These are phyloP conservation scores for Tremella fuciformis DNA, from an alignment of 768 basidiomycete genomes.

Conservation along the genomic window DNA sequence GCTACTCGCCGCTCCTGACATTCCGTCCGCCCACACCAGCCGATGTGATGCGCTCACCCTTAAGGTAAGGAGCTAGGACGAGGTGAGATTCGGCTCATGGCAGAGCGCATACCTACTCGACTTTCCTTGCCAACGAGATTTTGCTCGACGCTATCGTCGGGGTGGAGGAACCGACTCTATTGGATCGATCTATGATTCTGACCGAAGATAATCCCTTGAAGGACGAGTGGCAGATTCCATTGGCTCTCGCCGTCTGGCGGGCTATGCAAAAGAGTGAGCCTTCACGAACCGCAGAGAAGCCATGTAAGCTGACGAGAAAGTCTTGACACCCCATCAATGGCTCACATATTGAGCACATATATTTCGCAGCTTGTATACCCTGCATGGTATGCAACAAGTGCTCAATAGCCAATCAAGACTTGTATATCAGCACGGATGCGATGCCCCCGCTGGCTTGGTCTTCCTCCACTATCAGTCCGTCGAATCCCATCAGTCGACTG, in stretches of 20 bases:
- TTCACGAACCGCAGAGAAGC: not conserved
- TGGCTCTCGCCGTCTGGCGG: slow-evolving; percentile 72
- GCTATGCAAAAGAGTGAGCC: slow-evolving; percentile 64
- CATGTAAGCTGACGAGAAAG: not conserved
- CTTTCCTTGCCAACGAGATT: slow-evolving; percentile 41
- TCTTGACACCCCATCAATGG: not conserved
- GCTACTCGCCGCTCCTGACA: slow-evolving; percentile 40
- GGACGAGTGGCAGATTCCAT: slow-evolving; percentile 64
- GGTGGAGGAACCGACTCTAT: slow-evolving; percentile 51
- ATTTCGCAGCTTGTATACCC: not conserved
- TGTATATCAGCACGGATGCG: slow-evolving; percentile 35
- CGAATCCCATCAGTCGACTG: slow-evolving; percentile 40
- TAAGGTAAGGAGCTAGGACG: slow-evolving; percentile 6
- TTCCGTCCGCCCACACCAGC: slow-evolving; percentile 36
- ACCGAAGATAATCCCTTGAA: slow-evolving; percentile 58
- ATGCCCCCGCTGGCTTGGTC: slow-evolving; percentile 41
- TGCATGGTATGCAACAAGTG: slow-evolving; percentile 5
- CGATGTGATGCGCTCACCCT: slow-evolving; percentile 40
- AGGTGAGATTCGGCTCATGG: too few species aligned
- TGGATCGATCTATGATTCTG: slow-evolving; percentile 59
- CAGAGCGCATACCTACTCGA: slow-evolving; percentile 41
- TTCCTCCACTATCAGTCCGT: slow-evolving; percentile 40
- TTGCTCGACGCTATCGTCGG: slow-evolving; percentile 35
- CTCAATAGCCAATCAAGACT: not conserved
- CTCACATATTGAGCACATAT: not conserved